These are phyloP conservation scores for Xylaria polymorpha DNA, from an alignment of 2,329 filamentous ascomycete genomes.

Conservation along the genomic window DNA sequence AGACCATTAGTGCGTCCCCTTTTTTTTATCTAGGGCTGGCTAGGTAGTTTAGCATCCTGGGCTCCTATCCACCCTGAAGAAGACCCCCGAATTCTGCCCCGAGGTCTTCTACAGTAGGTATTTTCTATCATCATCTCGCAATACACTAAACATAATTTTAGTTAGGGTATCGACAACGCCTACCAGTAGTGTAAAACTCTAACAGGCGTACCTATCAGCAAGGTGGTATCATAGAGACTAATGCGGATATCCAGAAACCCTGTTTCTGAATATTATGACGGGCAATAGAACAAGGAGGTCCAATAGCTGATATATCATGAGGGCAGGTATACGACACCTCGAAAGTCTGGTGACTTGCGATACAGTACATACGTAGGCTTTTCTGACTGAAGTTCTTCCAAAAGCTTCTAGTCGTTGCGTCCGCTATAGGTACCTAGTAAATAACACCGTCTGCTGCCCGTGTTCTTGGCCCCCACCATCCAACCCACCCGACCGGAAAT, in stretches of 20 bases:
- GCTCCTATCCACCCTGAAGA: background rate
- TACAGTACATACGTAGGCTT: background rate
- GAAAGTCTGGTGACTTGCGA: constrained; percentile 3
- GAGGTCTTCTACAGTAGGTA: background rate
- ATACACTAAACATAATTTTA: background rate
- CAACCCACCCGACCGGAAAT: constrained; percentile 15
- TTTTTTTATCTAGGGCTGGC: constrained; percentile 17
- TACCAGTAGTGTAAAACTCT: background rate
- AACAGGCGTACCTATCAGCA: background rate
- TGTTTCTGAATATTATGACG: background rate
- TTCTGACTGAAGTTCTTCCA: background rate
- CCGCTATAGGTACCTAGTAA: background rate
- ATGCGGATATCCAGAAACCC: background rate
- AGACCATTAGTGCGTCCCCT: constrained; percentile 3
- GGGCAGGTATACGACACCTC: background rate
- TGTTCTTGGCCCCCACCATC: constrained; percentile 23
- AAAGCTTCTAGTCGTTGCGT: background rate
- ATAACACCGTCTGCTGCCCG: background rate
- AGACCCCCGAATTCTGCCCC: too few species aligned
- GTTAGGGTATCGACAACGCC: background rate
- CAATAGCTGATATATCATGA: background rate
- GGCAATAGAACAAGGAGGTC: background rate
- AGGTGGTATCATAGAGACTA: background rate
- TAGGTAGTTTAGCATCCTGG: background rate
- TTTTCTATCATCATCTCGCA: background rate